Evolutionary conservation across 768 basidiomycete genomes (phyloP).

Genomic region (Suillus subalutaceus): DNA sequence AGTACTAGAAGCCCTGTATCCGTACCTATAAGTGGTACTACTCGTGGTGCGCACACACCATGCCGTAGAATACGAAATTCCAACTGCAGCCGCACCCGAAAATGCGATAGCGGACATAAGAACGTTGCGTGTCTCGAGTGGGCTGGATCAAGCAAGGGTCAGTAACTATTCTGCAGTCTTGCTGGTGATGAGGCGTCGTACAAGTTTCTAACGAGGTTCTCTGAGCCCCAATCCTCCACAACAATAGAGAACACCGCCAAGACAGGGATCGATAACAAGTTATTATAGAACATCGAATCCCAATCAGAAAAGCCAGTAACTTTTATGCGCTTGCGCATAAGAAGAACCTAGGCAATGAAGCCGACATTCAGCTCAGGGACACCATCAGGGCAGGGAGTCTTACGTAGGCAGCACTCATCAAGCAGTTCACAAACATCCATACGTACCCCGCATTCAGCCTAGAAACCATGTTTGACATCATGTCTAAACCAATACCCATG

Average conservation of each 20-base stretch:
- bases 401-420: slow-evolving; percentile 89
- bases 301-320: slow-evolving; percentile 94
- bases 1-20: slow-evolving; percentile 1
- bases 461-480: slow-evolving; percentile 50
- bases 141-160: slow-evolving; percentile 51
- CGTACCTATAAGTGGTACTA: slow-evolving; percentile 96
- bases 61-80: slow-evolving; percentile 97
- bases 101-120: slow-evolving; percentile 89
- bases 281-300: slow-evolving; percentile 99
- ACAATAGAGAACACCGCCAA: slow-evolving; percentile 80
- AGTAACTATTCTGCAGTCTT: neutral
- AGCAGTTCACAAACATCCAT: slow-evolving; percentile 96
- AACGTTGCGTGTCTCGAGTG: slow-evolving; percentile 73
- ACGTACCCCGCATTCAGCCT: slow-evolving; percentile 81
- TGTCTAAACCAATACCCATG: slow-evolving; percentile 30
- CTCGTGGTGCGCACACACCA: slow-evolving; percentile 97
- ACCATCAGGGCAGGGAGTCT: slow-evolving; percentile 31
- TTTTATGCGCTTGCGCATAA: slow-evolving; percentile 98
- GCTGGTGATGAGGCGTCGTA: slow-evolving; percentile 44
- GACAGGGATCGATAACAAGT: slow-evolving; percentile 91
- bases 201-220: slow-evolving; percentile 85
- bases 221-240: slow-evolving; percentile 86
- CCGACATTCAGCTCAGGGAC: slow-evolving; percentile 3
- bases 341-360: slow-evolving; percentile 64
- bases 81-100: slow-evolving; percentile 96